Evolutionary conservation across 2,329 filamentous ascomycete genomes (phyloP), one percentile per base, ranked within the genome.

Genomic region (Podosphaera xanthii): DNA sequence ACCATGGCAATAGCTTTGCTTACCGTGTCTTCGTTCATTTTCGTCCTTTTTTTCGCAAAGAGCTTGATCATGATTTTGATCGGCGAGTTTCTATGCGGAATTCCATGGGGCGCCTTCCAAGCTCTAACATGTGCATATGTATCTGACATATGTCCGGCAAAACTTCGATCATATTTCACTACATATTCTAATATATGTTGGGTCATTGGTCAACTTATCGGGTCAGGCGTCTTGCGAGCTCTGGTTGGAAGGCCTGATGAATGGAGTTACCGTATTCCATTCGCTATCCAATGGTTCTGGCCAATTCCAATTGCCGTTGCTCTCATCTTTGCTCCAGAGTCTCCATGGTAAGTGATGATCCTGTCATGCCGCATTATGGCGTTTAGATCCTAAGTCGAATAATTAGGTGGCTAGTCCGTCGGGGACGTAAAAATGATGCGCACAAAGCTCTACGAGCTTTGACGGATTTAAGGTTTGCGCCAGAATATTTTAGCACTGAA

Each of bases 41-140:
- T 75, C 33, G 72, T 77, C 58, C 74, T 74, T 61, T 77, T 77
- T 68, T 76, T 74, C 4, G 74, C 75, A 30, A 68, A 72, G 31
- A 44, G 31, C 31, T 33, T 35, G 7, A 22, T 44, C 61, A 67
- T 72, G 10, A 65, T 77, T 33, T 68, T 75, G 7, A 72, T 73
- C 2, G 56, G 56, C 12, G 56, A 58, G 30, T 12, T 58, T 58
- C 40, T 58, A 10, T 58, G 56, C 38, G 56, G 56, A 35, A 40
- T 58, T 33, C 56, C 56, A 2, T 58, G 56, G 56, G 56, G 56
- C 3, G 56, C 48, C 9, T 58, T 58, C n/a, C 36, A 40, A 14
- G 48, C 56, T n/a, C 36, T 58, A 22, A 44, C 38, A 5, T 33
- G 38, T 7, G 36, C 50, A 10, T 54, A 54, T 35, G 56, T 44